These are phyloP conservation scores for Verticillium longisporum DNA, from an alignment of 2,329 filamentous ascomycete species.

Conservation along the genomic window DNA sequence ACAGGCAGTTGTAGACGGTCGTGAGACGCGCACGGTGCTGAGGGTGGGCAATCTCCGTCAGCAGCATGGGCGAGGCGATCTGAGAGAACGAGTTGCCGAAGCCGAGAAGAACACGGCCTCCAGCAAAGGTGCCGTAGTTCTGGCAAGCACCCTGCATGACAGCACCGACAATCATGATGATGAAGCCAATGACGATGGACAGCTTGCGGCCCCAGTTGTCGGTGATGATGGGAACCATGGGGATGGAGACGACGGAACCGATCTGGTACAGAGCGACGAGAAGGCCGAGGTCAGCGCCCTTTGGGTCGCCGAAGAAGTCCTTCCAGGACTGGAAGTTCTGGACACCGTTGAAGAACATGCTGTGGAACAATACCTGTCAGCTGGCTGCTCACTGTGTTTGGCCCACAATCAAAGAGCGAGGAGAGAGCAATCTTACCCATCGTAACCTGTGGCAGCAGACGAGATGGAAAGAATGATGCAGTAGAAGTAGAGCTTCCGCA, in stretches of 20 bases:
- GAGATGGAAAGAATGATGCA: constrained; percentile 43
- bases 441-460: constrained; percentile 50
- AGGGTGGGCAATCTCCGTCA: constrained; percentile 47
- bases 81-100: constrained; percentile 49
- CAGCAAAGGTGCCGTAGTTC: constrained; percentile 35
- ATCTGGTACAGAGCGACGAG: constrained; percentile 54
- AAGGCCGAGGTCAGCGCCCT: constrained; percentile 39
- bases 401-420: background rate
- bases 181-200: constrained; percentile 46
- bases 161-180: constrained; percentile 49
- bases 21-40: constrained; percentile 41
- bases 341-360: constrained; percentile 37
- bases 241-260: constrained; percentile 49
- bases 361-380: constrained; percentile 10
- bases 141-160: constrained; percentile 47
- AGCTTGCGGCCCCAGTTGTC: constrained; percentile 46
- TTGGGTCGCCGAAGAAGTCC: constrained; percentile 38
- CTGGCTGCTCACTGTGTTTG: background rate
- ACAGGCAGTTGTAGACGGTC: constrained; percentile 48
- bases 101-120: constrained; percentile 48
- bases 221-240: constrained; percentile 47
- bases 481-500: constrained; percentile 49
- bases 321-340: constrained; percentile 38
- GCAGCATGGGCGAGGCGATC: constrained; percentile 43
- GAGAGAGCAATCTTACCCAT: constrained; percentile 35